Evolutionary conservation across 179 eudicot species (phyloP).

Genomic region (Silene coronaria): DNA sequence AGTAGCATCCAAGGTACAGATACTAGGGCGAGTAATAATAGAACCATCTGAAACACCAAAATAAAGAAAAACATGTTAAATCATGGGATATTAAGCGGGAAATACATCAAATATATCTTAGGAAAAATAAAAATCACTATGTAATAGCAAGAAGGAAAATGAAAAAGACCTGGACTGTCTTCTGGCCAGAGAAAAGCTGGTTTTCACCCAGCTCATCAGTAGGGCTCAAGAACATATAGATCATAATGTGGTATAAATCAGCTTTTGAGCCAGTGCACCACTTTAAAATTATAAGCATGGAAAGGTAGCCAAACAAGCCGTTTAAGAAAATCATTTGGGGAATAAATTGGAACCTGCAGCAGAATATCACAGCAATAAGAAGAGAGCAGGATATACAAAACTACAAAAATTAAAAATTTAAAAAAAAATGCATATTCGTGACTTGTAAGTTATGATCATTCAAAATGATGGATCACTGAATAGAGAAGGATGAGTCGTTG

Average conservation of each 20-base stretch:
- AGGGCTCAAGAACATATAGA: conserved; percentile 81
- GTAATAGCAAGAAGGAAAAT: conserved; percentile 1
- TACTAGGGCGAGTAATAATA: conserved; percentile 52
- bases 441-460: not conserved
- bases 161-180: conserved; percentile 50
- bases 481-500: not conserved
- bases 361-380: conserved; percentile 7
- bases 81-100: not conserved
- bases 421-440: not conserved
- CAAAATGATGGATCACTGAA: not conserved
- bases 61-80: conserved; percentile 1
- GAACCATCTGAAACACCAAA: conserved; percentile 39
- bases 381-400: not conserved
- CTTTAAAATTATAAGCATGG: conserved; percentile 62
- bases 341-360: conserved; percentile 63
- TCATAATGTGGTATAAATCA: conserved; percentile 35
- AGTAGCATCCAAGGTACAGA: conserved; percentile 84
- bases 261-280: conserved; percentile 67
- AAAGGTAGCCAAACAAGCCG: conserved; percentile 68
- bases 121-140: not conserved
- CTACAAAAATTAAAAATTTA: not conserved
- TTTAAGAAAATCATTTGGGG: conserved; percentile 77
- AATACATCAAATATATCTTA: not conserved
- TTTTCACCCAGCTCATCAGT: conserved; percentile 70
- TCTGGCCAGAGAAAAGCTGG: conserved; percentile 69